phyloP scores from a whole-genome alignment of 805 yeast genomes.

The Metschnikowia chrysomelidarum region DNA sequence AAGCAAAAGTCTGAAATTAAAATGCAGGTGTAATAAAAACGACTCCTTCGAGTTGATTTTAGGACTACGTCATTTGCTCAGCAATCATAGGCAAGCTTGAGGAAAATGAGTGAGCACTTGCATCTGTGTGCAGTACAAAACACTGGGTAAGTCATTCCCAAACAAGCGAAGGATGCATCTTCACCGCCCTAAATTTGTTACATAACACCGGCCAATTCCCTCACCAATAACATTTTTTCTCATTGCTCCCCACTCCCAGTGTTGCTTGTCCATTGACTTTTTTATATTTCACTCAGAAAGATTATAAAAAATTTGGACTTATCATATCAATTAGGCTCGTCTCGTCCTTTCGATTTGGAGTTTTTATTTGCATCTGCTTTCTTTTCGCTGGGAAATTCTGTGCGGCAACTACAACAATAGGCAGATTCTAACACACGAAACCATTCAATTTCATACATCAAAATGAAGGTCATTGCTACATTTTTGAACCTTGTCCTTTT shows the following conservation, averaged over 20 bases:
- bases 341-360: neutral
- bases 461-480: slow-evolving; percentile 35
- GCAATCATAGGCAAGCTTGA: slow-evolving; percentile 14
- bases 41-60: neutral
- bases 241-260: slow-evolving; percentile 19
- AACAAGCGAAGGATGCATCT: slow-evolving; percentile 12
- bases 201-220: slow-evolving; percentile 25
- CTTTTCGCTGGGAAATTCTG: neutral
- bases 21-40: no score
- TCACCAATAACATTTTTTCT: slow-evolving; percentile 29
- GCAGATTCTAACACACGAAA: neutral
- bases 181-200: slow-evolving; percentile 11
- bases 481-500: slow-evolving; percentile 37
- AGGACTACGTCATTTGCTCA: slow-evolving; percentile 5
- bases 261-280: slow-evolving; percentile 43
- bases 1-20: no score
- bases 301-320: no score
- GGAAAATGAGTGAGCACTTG: slow-evolving; percentile 13
- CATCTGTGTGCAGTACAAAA: slow-evolving; percentile 10
- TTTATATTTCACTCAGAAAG: slow-evolving; percentile 27
- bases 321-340: neutral
- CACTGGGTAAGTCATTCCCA: slow-evolving; percentile 20
- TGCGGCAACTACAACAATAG: slow-evolving; percentile 2
- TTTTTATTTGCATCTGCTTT: neutral
- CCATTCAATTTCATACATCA: neutral